Base-by-base conservation (phyloP, 805 yeast species). In the Lachancea fermentati region DNA sequence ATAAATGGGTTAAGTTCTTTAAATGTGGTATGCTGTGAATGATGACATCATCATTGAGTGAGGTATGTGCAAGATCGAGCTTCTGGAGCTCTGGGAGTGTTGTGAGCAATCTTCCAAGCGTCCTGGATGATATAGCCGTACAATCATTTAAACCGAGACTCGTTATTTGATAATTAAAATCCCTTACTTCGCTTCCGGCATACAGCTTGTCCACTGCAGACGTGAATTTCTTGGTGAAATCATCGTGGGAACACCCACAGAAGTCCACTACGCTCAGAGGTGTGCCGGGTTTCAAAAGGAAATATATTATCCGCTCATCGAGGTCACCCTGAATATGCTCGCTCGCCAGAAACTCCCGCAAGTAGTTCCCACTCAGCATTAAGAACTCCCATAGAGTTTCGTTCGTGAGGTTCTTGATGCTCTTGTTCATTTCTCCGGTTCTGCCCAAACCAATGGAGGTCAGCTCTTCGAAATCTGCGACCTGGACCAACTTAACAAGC, bases 361-460 rank as follows among this genome's bases (percentile, higher is more conserved):
- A 63, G 48, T 82, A 79, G 0, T 86, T 83, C 32, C 65, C 46
- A 1, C 85, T 79, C 43, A 76, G 60, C 37, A 62, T 55, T 19
- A 88, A 67, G 42, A 86, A 85, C 16, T 75, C 68, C 34, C 75
- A 60, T 17, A 88, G 78, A 2, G 96, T 88, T 19, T 67, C 65
- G 30, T 81, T 70, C 0, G 96, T 88, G 30, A 88, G 86, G 85
- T 85, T 85, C 62, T 88, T 94, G 51, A 88, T 88, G 62, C 85
- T 94, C 60, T 77, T 81, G 63, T 85, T 89, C 95, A 88, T 88
- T 50, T 81, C 74, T 8, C 85, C 86, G 0, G 96, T 84, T 48
- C 96, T 70, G 2, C 96, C 96, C 35, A 88, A 69, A 0, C 96
- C 96, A 36, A 89, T 79, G 0, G 91, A 81, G 1, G 96, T 87